Evolutionary conservation across 2,329 filamentous ascomycete species (phyloP), one percentile per base, ranked within the genome.

Genomic region (Hypoxylon rubiginosum): DNA sequence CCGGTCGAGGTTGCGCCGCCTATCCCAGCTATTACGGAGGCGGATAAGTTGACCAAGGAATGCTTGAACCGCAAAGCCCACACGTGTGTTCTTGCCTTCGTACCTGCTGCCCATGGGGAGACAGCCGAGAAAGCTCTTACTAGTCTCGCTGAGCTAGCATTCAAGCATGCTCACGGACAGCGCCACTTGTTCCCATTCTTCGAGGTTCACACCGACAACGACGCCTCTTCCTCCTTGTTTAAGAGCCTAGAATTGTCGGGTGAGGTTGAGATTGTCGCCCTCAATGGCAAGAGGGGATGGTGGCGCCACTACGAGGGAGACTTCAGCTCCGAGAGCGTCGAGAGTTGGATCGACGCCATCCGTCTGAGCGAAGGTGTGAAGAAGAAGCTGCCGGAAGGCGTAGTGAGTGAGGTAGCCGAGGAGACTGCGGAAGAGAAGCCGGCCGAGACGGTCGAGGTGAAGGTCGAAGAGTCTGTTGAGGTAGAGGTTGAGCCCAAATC

Each of bases 311-410:
- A 92, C 77, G 81, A 87, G 51, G 88, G 86, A 2, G 82, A 86
- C 46, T 89, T 89, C 48, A 87, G 86, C 58, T 76, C 84, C 24
- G 83, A 86, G 58, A 86, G 85, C 26, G 82, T 99, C 30, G 93
- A 97, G 81, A 82, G 83, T 67, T 99, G 95, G 93, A 88, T 99
- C 64, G 96, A 99, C 75, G 86, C 88, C n/a, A 93, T 98, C 67
- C 90, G 93, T 39, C 86, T 99, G 84, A 93, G 94, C 56, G 95
- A 98, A 76, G 92, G 93, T 2, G 82, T 86, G 64, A 97, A 95
- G 84, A 85, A 89, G 73, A 92, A 90, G 81, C 78, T 96, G 45
- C 92, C 92, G 0, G 85, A 87, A 63, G 86, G 84, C 1, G 73
- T 92, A 46, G 75, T 91, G 32, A 76, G 76, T 17, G 79, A 81